phyloP scores from a whole-genome alignment of 768 basidiomycete species.

The Trichaptum fuscoviolaceum region DNA sequence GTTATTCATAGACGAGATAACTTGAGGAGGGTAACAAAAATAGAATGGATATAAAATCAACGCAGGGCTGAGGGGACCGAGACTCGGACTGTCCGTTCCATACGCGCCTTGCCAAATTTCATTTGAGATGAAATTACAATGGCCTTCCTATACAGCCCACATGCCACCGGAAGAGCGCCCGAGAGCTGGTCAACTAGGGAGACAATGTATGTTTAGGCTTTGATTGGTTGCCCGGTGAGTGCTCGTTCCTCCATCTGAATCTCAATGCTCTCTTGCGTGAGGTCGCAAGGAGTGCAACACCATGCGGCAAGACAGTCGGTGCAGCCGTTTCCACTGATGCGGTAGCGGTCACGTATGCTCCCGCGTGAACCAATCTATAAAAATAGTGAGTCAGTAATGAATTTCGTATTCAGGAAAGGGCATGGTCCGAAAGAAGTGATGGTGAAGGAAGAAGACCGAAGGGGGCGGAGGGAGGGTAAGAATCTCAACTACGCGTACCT shows the following conservation, averaged over 20 bases:
- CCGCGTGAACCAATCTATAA: slow-evolving; percentile 30
- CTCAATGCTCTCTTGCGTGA: slow-evolving; percentile 44
- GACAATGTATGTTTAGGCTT: background rate
- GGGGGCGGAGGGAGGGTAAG: background rate
- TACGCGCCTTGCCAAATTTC: background rate
- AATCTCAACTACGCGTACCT: slow-evolving; percentile 24
- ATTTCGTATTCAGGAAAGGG: background rate
- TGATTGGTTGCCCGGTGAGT: background rate
- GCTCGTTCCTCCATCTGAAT: slow-evolving; percentile 40
- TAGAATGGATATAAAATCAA: background rate
- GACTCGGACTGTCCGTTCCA: background rate
- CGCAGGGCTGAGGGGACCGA: background rate
- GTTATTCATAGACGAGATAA: background rate
- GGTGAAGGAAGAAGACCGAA: background rate
- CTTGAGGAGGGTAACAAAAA: background rate
- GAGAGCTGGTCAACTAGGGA: background rate
- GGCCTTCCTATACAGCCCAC: background rate
- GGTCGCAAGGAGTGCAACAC: slow-evolving; percentile 43
- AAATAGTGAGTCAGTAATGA: background rate
- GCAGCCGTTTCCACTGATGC: slow-evolving; percentile 38
- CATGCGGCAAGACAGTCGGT: slow-evolving; percentile 36
- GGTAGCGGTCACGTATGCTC: slow-evolving; percentile 37
- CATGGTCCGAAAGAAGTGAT: background rate
- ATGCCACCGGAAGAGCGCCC: no score
- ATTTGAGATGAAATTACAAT: background rate